Conservation (phyloP, 2,329 filamentous ascomycete genomes). For the Beauveria brongniartii region DNA sequence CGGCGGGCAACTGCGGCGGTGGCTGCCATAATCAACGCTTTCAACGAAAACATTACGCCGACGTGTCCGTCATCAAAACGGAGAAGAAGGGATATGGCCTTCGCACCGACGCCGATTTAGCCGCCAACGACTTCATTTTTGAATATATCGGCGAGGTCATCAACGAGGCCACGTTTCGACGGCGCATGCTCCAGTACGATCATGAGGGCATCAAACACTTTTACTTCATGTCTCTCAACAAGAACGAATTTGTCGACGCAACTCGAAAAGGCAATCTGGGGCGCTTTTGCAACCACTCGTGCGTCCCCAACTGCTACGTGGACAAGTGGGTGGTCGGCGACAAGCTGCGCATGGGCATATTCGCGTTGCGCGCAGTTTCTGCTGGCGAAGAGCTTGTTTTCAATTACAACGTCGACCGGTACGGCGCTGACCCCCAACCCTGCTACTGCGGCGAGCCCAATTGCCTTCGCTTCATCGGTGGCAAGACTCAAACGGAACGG, state of each 20-base stretch:
- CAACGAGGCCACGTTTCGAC: constrained; percentile 80
- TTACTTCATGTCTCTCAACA: constrained; percentile 98
- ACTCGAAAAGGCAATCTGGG: constrained; percentile 95
- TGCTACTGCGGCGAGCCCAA: constrained; percentile 95
- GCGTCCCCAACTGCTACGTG: constrained; percentile 97
- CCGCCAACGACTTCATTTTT: constrained; percentile 85
- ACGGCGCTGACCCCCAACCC: constrained; percentile 90
- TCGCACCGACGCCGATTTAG: constrained; percentile 68
- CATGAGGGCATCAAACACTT: constrained; percentile 97
- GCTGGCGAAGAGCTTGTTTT: constrained; percentile 94
- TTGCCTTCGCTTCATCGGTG: constrained; percentile 93
- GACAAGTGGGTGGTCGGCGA: constrained; percentile 99
- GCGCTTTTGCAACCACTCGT: constrained; percentile 97
- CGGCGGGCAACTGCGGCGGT: constrained; percentile 73
- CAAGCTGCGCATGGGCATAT: constrained; percentile 98
- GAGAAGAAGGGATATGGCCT: constrained; percentile 96
- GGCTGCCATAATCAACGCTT: constrained; percentile 94
- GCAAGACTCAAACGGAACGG: constrained; percentile 93
- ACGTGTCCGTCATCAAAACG: constrained; percentile 92
- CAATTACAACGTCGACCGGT: constrained; percentile 99
- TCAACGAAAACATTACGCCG: constrained; percentile 78
- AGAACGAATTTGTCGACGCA: constrained; percentile 93
- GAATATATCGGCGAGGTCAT: constrained; percentile 99
- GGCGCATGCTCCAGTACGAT: constrained; percentile 88
- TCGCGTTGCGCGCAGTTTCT: constrained; percentile 75